These are phyloP conservation scores for Ogataea polymorpha DNA, from an alignment of 805 yeast species.

Conservation along the genomic window DNA sequence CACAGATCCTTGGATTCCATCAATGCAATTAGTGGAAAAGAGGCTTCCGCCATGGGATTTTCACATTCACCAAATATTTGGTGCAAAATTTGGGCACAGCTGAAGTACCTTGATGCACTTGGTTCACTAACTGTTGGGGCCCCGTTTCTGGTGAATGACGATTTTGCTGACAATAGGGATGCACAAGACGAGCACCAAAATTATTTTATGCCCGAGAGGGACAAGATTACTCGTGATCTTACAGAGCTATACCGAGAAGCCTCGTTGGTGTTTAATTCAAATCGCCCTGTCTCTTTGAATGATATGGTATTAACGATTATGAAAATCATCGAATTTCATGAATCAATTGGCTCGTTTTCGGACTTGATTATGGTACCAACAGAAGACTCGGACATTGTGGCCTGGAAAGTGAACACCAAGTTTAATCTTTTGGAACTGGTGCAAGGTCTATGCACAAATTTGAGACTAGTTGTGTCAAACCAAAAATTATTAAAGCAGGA, in stretches of 20 bases:
- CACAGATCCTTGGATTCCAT: constrained; percentile 18
- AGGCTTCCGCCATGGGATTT: not conserved
- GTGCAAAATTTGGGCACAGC: constrained; percentile 16
- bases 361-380: not conserved
- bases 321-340: constrained; percentile 3
- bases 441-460: constrained; percentile 5
- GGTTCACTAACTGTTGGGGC: constrained; percentile 18
- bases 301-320: constrained; percentile 4
- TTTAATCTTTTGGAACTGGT: constrained; percentile 6
- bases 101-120: constrained; percentile 20
- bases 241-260: constrained; percentile 3
- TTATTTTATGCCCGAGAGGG: not conserved
- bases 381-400: not conserved
- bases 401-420: constrained; percentile 7
- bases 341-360: constrained; percentile 5
- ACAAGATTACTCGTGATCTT: not conserved
- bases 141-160: constrained; percentile 23
- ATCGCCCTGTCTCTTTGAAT: constrained; percentile 6
- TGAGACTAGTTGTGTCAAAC: constrained; percentile 3
- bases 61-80: constrained; percentile 6
- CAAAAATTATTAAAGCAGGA: constrained; percentile 4
- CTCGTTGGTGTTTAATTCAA: constrained; percentile 4
- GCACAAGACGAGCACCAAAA: not conserved
- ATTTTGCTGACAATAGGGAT: constrained; percentile 12
- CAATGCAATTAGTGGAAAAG: constrained; percentile 3